Conservation (phyloP, 2,329 filamentous ascomycete species). For the Fusarium liriodendri region DNA sequence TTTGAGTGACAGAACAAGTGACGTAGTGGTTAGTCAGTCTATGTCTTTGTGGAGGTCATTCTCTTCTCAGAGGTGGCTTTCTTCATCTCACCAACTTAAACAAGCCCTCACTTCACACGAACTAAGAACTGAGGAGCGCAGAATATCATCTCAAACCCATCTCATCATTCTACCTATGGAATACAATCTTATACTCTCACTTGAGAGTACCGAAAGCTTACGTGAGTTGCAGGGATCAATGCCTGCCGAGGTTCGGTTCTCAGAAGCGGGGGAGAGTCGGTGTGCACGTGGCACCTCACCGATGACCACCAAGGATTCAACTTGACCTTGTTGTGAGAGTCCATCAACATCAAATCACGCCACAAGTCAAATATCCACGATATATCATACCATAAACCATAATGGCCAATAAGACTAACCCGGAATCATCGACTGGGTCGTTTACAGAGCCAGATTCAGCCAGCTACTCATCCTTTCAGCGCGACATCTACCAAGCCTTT, state of each 20-base stretch:
- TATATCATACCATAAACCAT: neutral
- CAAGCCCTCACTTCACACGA: neutral
- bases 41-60: neutral
- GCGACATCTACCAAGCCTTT: conserved; percentile 40
- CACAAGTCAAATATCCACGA: neutral
- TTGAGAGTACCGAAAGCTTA: neutral
- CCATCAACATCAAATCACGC: neutral
- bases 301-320: neutral
- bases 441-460: conserved; percentile 26
- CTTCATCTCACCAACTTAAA: neutral
- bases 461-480: conserved; percentile 37
- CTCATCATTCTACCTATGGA: neutral
- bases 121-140: neutral
- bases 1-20: neutral
- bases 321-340: neutral
- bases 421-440: conserved; percentile 11
- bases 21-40: neutral
- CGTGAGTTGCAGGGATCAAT: neutral
- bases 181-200: neutral
- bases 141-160: neutral
- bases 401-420: neutral
- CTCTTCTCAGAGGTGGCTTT: neutral
- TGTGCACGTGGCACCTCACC: neutral
- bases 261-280: neutral
- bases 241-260: neutral